phyloP scores from a whole-genome alignment of 2,329 filamentous ascomycete species.

The Sclerotinia nivalis region DNA sequence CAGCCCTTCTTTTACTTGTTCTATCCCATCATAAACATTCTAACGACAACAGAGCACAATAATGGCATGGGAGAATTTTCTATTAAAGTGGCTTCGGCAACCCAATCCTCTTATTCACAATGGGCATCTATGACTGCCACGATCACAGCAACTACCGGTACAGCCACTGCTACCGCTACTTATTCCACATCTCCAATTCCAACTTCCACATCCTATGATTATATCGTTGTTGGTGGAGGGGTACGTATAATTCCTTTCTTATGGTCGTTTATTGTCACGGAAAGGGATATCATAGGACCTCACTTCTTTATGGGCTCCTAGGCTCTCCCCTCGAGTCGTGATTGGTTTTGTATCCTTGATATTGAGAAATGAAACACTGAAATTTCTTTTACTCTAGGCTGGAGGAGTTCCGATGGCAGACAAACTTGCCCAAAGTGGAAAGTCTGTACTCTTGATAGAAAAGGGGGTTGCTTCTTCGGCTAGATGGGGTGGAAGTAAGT shows the following conservation, averaged over 20 bases:
- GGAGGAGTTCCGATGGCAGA: constrained; percentile 57
- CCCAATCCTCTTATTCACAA: constrained; percentile 43
- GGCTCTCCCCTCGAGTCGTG: neutral
- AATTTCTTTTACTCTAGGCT: constrained; percentile 34
- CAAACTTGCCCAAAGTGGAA: constrained; percentile 61
- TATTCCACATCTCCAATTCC: constrained; percentile 50
- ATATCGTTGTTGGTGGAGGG: constrained; percentile 56
- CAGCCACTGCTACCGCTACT: constrained; percentile 48
- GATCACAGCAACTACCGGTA: constrained; percentile 38
- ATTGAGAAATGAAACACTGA: neutral
- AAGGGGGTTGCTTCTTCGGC: constrained; percentile 62
- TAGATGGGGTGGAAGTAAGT: constrained; percentile 58
- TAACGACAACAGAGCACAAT: constrained; percentile 49
- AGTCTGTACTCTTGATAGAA: constrained; percentile 64
- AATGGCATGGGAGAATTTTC: constrained; percentile 56
- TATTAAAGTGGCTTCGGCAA: constrained; percentile 46
- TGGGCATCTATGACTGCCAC: constrained; percentile 40
- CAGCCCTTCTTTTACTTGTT: constrained; percentile 46
- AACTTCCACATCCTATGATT: constrained; percentile 52
- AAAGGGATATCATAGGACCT: neutral
- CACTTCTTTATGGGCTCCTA: neutral
- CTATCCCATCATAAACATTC: constrained; percentile 28
- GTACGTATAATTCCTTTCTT: constrained; percentile 1
- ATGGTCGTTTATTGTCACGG: neutral
- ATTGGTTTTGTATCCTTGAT: neutral